These are phyloP conservation scores for Phragmites australis DNA, from an alignment of 176 grass and related monocot species.

Conservation along the genomic window DNA sequence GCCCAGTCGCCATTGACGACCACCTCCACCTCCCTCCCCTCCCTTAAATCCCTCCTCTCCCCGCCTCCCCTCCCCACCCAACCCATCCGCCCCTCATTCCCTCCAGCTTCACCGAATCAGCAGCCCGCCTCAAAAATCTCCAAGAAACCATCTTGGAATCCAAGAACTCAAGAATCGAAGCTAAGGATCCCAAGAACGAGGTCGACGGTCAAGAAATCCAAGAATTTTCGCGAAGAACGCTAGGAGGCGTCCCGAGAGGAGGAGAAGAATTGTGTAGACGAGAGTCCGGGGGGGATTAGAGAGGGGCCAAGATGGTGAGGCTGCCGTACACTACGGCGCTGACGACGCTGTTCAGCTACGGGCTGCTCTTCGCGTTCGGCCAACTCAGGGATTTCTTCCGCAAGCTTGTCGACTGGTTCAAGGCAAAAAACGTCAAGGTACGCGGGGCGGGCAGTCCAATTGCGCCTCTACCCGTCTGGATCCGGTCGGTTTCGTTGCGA, in stretches of 20 bases:
- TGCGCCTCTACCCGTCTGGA: not conserved
- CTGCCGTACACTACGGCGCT: constrained; percentile 76
- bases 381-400: constrained; percentile 75
- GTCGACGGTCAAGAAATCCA: not conserved
- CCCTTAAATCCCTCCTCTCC: constrained; percentile 53
- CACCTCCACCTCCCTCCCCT: constrained; percentile 17
- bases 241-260: not conserved
- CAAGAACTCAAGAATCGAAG: not conserved
- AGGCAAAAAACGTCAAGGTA: constrained; percentile 69
- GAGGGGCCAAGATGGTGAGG: constrained; percentile 61
- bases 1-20: constrained; percentile 56
- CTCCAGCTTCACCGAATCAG: not conserved
- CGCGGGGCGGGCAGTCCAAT: not conserved
- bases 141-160: constrained; percentile 40
- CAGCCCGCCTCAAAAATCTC: not conserved
- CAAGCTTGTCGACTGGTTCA: constrained; percentile 62
- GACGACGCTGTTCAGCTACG: constrained; percentile 81
- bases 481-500: not conserved
- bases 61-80: not conserved
- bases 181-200: not conserved
- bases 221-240: not conserved
- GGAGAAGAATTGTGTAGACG: not conserved
- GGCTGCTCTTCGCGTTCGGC: constrained; percentile 75
- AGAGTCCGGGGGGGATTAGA: not conserved
- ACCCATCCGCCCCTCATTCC: constrained; percentile 12